phyloP scores from a whole-genome alignment of 2,329 filamentous ascomycete genomes.

The Apiospora sp. region DNA sequence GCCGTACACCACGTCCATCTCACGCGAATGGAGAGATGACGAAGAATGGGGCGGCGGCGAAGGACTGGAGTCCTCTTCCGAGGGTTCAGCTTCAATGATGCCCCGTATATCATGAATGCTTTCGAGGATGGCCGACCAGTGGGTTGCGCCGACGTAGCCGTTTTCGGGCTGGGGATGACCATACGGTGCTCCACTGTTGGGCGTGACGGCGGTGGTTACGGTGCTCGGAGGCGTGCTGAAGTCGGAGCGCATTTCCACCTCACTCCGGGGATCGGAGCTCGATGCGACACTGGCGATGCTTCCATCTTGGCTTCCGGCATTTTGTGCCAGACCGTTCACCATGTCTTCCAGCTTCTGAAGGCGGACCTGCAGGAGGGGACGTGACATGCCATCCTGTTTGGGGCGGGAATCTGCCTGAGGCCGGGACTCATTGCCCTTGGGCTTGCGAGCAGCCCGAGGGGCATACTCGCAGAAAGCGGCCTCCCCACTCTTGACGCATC shows the following conservation, averaged over 20 bases:
- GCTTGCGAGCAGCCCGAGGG: conserved; percentile 43
- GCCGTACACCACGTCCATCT: conserved; percentile 42
- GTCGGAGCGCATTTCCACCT: conserved; percentile 40
- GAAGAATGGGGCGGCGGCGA: conserved; percentile 37
- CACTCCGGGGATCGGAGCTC: conserved; percentile 40
- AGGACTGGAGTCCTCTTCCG: conserved; percentile 36
- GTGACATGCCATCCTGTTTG: conserved; percentile 40
- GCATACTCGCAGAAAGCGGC: conserved; percentile 48
- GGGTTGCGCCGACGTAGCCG: conserved; percentile 45
- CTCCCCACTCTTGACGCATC: conserved; percentile 48
- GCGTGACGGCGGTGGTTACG: conserved; percentile 21
- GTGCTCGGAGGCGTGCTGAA: conserved; percentile 39
- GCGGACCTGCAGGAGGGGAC: conserved; percentile 44
- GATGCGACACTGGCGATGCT: conserved; percentile 27
- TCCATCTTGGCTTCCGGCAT: conserved; percentile 21
- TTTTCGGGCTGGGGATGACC: conserved; percentile 35
- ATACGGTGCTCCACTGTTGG: conserved; percentile 29
- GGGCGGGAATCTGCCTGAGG: conserved; percentile 38
- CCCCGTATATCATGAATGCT: conserved; percentile 47
- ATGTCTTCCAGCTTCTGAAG: conserved; percentile 48
- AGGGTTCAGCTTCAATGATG: conserved; percentile 39
- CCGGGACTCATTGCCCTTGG: conserved; percentile 41
- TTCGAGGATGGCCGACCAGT: conserved; percentile 47
- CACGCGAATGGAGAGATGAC: conserved; percentile 30
- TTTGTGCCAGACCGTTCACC: conserved; percentile 43